Evolutionary conservation across 1,284 basidiomycete genomes (phyloP).

Genomic region (Apiotrichum laibachii): DNA sequence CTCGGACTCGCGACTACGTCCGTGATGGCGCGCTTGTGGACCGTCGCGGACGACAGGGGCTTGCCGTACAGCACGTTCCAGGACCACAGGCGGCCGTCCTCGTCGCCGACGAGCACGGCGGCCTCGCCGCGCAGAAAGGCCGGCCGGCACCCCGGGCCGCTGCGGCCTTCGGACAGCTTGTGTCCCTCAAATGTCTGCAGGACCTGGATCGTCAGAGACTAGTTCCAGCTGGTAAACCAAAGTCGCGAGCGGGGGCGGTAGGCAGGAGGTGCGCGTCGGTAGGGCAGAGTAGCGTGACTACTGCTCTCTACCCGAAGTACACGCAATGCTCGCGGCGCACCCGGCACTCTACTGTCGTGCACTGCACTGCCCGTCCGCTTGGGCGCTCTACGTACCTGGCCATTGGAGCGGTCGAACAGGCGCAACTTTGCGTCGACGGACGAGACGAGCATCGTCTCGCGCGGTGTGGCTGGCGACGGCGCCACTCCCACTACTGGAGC

Average conservation of each 20-base stretch:
- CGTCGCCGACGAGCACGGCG: slow-evolving; percentile 80
- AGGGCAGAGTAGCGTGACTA: too few relatives aligned
- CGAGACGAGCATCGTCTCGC: slow-evolving; percentile 73
- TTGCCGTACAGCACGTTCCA: slow-evolving; percentile 88
- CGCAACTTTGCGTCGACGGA: slow-evolving; percentile 80
- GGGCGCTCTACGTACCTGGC: slow-evolving; percentile 56
- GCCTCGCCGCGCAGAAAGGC: slow-evolving; percentile 80
- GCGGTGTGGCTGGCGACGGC: slow-evolving; percentile 58
- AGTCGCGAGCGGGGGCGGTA: too few relatives aligned
- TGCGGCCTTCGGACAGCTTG: slow-evolving; percentile 58
- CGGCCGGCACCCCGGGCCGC: slow-evolving; percentile 58
- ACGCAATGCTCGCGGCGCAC: background rate
- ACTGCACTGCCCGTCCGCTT: background rate
- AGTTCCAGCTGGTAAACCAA: background rate
- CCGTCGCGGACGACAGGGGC: slow-evolving; percentile 63
- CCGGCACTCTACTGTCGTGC: background rate
- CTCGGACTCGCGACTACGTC: slow-evolving; percentile 55
- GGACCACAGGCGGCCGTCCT: slow-evolving; percentile 78
- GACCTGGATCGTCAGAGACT: slow-evolving; percentile 40
- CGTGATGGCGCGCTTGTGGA: slow-evolving; percentile 71
- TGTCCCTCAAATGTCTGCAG: slow-evolving; percentile 84
- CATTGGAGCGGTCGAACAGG: slow-evolving; percentile 78
- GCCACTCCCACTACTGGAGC: slow-evolving; percentile 80
- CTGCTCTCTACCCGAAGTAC: too few relatives aligned
- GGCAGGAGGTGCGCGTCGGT: too few relatives aligned